Evolutionary conservation across 2,329 filamentous ascomycete genomes (phyloP), one percentile per base, ranked within the genome.

Genomic region (Trichoderma sp.): DNA sequence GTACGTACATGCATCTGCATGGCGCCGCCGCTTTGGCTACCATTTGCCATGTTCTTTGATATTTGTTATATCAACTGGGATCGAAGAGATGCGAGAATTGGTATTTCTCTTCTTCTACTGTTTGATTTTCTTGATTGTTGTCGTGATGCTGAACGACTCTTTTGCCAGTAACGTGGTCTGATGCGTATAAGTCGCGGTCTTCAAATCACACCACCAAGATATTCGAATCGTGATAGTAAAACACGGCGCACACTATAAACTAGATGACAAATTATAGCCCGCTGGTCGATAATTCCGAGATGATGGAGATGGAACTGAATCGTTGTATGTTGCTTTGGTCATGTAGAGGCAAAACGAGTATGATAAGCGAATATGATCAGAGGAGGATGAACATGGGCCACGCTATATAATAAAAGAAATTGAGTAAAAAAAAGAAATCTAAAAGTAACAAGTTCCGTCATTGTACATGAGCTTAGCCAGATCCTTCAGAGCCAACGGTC

Each of bases 161-260:
- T 29, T 6, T 55, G 52, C 16, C 2, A 29, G 21, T 19, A 31
- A 3, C 6, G 52, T 49, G 47, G 47, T 6, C 11, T 27, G 52
- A 55, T 55, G 10, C 29, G 55, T 58, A 33, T 62, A 62, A 62
- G 59, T 52, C 43, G 59, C 27, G 5, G 58, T 7, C 37, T 49
- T 43, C 24, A 21, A 24, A n/a, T 47, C 59, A 62, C 59, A 62
- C 59, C 59, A 62, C 59, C 59, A 62, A 47, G 52, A 62, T 33
- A 19, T 3, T 13, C 43, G 31, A 27, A 16, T 33, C 40, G 43
- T 4, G 6, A 19, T 37, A n/a, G 16, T 40, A 21, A 19, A 31
- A 27, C 58, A 19, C 58, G 21, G 35, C 10, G 14, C 47, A 13
- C 8, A 49, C n/a, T 5, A 3, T 1, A 8, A 43, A 8, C 8